Evolutionary conservation across 225 moss, liverwort and hornwort species (phyloP).

Genomic region (Sphagnum tenellum): DNA sequence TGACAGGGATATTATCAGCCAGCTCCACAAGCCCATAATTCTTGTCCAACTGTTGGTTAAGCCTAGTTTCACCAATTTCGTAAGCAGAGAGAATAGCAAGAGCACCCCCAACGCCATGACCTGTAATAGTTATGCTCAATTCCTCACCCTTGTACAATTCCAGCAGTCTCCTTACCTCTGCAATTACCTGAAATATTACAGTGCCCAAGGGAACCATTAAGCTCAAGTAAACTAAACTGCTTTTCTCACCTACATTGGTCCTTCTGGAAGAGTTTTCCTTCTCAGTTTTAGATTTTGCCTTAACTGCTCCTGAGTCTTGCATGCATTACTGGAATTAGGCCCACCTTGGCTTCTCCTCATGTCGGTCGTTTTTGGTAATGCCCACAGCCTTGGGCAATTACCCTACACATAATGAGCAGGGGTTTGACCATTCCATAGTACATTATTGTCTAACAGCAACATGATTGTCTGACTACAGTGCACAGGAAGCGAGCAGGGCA

Average conservation of each 20-base stretch:
- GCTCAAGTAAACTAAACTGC: conserved; percentile 1
- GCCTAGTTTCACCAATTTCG: conserved; percentile 41
- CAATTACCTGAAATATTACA: conserved; percentile 28
- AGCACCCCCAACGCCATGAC: conserved; percentile 64
- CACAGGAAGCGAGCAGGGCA: too few species aligned
- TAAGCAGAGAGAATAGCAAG: conserved; percentile 56
- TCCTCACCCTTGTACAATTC: conserved; percentile 41
- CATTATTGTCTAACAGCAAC: not conserved
- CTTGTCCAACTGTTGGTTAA: conserved; percentile 19
- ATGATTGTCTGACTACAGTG: too few species aligned
- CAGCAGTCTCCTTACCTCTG: conserved; percentile 34
- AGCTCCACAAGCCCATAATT: not conserved
- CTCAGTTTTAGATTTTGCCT: not conserved
- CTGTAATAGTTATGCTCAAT: conserved; percentile 57
- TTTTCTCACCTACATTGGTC: not conserved
- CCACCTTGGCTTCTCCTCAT: not conserved
- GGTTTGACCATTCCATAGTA: not conserved
- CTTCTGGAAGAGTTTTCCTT: not conserved
- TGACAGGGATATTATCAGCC: conserved; percentile 26
- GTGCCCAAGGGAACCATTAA: conserved; percentile 4
- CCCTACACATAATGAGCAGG: not conserved
- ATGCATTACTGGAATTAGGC: not conserved
- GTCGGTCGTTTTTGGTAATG: not conserved
- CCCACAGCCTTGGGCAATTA: too few species aligned
- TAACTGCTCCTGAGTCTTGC: not conserved